Percentiles rank a stretch among this genome's conserved stretches.
phyloP scores from a whole-genome alignment of 768 basidiomycete species.

The Lactarius quietus region DNA sequence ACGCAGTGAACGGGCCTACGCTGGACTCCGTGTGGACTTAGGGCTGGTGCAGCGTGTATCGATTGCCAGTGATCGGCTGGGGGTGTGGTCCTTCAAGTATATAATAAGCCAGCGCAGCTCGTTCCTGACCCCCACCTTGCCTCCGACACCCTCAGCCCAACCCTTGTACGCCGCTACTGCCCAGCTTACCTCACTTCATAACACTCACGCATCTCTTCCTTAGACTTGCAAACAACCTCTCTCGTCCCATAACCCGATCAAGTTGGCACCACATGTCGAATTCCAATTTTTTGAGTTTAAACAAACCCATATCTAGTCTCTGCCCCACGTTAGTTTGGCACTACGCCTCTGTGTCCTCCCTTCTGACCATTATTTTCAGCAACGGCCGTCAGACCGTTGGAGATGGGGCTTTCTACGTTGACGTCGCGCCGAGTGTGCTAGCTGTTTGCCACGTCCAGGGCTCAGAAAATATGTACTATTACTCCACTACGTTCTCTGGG shows the following conservation, averaged over 20 bases:
- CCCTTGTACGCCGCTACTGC: slow-evolving; percentile 3
- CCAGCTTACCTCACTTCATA: background rate
- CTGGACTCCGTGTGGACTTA: background rate
- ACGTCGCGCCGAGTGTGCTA: slow-evolving; percentile 71
- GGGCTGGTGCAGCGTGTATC: background rate
- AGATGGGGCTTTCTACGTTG: slow-evolving; percentile 84
- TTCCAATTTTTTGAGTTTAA: slow-evolving; percentile 64
- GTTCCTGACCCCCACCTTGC: slow-evolving; percentile 13
- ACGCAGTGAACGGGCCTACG: background rate
- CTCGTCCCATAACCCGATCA: slow-evolving; percentile 38
- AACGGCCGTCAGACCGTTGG: slow-evolving; percentile 97
- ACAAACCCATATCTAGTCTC: slow-evolving; percentile 85
- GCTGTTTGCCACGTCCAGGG: slow-evolving; percentile 85
- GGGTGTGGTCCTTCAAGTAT: slow-evolving; percentile 12
- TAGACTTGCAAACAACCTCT: background rate
- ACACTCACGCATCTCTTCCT: slow-evolving; percentile 1
- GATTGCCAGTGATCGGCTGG: background rate
- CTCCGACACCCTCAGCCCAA: slow-evolving; percentile 25
- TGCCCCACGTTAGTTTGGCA: slow-evolving; percentile 74
- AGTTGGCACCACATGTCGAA: slow-evolving; percentile 88
- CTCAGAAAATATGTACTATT: slow-evolving; percentile 81
- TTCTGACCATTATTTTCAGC: slow-evolving; percentile 41
- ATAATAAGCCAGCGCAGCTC: slow-evolving; percentile 1
- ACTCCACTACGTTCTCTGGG: slow-evolving; percentile 92
- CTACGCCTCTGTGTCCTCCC: background rate